A percentile compares a stretch with the other conserved stretches of the same genome.
phyloP scores from a whole-genome alignment of 129 eudicot species.

The Mikania micrantha region DNA sequence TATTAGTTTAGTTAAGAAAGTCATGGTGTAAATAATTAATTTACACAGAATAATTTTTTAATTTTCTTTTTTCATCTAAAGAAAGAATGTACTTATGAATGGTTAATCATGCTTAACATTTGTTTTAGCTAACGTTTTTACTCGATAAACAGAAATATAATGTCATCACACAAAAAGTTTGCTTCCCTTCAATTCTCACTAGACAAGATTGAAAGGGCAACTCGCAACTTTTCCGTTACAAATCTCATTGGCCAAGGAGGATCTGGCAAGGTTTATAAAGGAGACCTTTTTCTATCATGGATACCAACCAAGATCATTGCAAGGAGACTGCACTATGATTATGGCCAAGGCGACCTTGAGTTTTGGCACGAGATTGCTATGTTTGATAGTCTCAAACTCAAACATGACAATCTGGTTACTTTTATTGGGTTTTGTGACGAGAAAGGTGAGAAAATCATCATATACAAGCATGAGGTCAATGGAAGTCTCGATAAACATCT shows the following conservation, averaged over 20 bases:
- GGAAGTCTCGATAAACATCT: neutral
- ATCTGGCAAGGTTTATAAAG: neutral
- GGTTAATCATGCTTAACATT: too few species aligned
- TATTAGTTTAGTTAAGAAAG: too few species aligned
- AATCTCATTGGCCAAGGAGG: conserved; percentile 1
- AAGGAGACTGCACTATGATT: neutral
- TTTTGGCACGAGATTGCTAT: neutral
- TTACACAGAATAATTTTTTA: too few species aligned
- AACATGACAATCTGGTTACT: conserved; percentile 1
- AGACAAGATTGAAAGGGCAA: neutral
- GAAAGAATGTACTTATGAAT: too few species aligned
- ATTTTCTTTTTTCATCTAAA: too few species aligned
- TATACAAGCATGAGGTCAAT: neutral
- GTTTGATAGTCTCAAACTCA: neutral
- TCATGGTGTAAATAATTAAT: too few species aligned
- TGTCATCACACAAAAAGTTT: too few species aligned
- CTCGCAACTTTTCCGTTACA: neutral
- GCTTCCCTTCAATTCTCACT: neutral
- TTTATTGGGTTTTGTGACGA: conserved; percentile 1
- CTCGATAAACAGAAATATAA: neutral
- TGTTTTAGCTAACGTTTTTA: too few species aligned
- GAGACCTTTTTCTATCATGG: neutral
- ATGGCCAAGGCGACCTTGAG: neutral
- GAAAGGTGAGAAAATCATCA: neutral
- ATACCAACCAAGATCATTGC: neutral